Evolutionary conservation across 495 filamentous ascomycete species (phyloP).

Genomic region (Neurospora terricola): DNA sequence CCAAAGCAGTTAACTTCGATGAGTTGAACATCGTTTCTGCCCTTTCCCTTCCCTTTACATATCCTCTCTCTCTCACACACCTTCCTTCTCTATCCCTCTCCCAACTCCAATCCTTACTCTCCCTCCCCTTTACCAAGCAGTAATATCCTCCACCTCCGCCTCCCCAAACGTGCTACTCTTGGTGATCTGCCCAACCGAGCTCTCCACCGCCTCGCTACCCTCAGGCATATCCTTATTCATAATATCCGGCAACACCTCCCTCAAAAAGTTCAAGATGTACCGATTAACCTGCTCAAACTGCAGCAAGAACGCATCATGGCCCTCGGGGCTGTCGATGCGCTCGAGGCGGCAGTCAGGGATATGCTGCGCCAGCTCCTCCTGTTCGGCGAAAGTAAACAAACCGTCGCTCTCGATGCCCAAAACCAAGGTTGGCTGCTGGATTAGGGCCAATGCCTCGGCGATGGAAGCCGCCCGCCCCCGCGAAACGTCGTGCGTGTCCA

Average conservation of each 20-base stretch:
- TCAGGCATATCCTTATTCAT: constrained; percentile 52
- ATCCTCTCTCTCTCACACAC: not conserved
- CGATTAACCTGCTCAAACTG: constrained; percentile 95
- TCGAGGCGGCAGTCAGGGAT: constrained; percentile 71
- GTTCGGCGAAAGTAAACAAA: constrained; percentile 92
- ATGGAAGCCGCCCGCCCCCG: constrained; percentile 57
- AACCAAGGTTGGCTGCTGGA: constrained; percentile 80
- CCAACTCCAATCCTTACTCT: not conserved
- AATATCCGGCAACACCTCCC: constrained; percentile 73
- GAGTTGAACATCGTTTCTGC: not conserved
- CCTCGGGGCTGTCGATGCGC: constrained; percentile 85
- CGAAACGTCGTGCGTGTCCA: constrained; percentile 96
- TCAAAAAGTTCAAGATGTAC: constrained; percentile 76
- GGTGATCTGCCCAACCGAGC: constrained; percentile 40
- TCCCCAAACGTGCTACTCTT: constrained; percentile 89
- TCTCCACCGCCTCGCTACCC: constrained; percentile 29
- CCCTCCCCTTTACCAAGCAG: constrained; percentile 60
- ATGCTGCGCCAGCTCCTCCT: constrained; percentile 76
- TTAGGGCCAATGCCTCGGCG: constrained; percentile 61
- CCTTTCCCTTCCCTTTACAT: not conserved
- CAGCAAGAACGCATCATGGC: constrained; percentile 91
- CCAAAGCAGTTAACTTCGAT: not conserved
- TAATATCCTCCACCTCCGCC: constrained; percentile 94
- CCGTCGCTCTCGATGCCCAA: constrained; percentile 92
- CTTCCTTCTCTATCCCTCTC: not conserved